Conservation (phyloP, 148 eudicot species). For the Rheum nobile region DNA sequence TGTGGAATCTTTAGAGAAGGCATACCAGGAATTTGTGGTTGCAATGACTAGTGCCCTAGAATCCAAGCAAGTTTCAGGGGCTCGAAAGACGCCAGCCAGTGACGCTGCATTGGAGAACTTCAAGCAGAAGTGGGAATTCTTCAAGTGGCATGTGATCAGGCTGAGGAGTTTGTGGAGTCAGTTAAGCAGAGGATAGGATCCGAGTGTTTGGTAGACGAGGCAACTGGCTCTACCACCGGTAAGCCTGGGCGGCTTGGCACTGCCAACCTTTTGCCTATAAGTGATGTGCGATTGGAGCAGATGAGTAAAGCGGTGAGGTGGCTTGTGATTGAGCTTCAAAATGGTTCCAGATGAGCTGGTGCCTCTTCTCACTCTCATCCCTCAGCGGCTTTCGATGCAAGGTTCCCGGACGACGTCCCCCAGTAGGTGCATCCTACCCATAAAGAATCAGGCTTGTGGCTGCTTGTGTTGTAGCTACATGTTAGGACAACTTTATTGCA, state of each 20-base stretch:
- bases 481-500: background rate
- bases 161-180: too few species aligned
- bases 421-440: too few species aligned
- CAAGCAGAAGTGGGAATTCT: constrained; percentile 74
- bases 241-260: constrained; percentile 47
- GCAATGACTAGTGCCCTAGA: constrained; percentile 64
- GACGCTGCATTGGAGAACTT: constrained; percentile 78
- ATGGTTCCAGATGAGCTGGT: constrained; percentile 49
- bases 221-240: constrained; percentile 50
- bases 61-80: constrained; percentile 50
- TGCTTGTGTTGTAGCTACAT: background rate
- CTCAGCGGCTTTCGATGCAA: constrained; percentile 66
- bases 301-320: constrained; percentile 98
- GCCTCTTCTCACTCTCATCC: constrained; percentile 33
- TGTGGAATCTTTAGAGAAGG: constrained; percentile 32
- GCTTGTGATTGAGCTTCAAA: constrained; percentile 86
- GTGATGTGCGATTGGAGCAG: constrained; percentile 89
- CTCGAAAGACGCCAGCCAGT: constrained; percentile 48
- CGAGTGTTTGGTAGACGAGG: constrained; percentile 90
- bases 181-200: constrained; percentile 90
- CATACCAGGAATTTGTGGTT: constrained; percentile 41
- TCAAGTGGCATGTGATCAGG: constrained; percentile 85
- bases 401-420: constrained; percentile 70
- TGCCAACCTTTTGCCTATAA: constrained; percentile 69
- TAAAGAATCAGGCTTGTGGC: too few species aligned